Evolutionary conservation across 192 early-diverging fungal genomes (phyloP), one percentile per base, ranked within the genome.

Genomic region (Cetraspora pellucida): DNA sequence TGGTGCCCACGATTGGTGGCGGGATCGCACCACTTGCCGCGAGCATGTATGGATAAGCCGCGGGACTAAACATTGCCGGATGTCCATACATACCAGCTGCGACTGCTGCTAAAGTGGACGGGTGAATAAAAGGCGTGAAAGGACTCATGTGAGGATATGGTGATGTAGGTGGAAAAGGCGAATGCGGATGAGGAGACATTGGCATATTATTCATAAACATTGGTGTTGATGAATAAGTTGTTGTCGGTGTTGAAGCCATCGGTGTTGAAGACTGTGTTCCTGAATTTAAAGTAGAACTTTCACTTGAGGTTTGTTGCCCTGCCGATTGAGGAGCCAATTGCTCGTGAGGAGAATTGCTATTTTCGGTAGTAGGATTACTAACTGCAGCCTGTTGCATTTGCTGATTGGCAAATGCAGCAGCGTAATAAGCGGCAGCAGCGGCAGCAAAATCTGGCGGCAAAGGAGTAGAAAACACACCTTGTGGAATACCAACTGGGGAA

Each of bases 361-460:
- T 75, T 55, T 75, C 74, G 8, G 74, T 49, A 30, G 74, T 45
- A 3, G 74, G 25, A n/a, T 37, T 75, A 19, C 59, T 63, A 17
- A 16, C 14, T 30, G 69, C 74, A 37, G 60, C 57, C 16, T 60
- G 57, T 16, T 75, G 74, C 27, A 75, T 49, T 27, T 75, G 74
- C 63, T 75, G 74, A 64, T 64, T 64, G 21, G 74, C 74, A 64
- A 49, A 75, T 49, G 58, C 59, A 28, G 60, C 74, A 8, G 74
- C 74, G 1, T 58, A 58, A 50, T 75, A 75, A 52, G 61, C 61
- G 2, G 74, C 74, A 17, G 74, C 74, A 5, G 81, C 79, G 6
- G 80, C 72, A 5, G 81, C 78, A 60, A 74, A 77, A 52, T 82
- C 81, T 45, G 74, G 81, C 10, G 60, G 80, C 19, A 80, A 59